Base-by-base conservation (phyloP, 139 green algal genomes). In the Tetratostichococcus sp. region DNA sequence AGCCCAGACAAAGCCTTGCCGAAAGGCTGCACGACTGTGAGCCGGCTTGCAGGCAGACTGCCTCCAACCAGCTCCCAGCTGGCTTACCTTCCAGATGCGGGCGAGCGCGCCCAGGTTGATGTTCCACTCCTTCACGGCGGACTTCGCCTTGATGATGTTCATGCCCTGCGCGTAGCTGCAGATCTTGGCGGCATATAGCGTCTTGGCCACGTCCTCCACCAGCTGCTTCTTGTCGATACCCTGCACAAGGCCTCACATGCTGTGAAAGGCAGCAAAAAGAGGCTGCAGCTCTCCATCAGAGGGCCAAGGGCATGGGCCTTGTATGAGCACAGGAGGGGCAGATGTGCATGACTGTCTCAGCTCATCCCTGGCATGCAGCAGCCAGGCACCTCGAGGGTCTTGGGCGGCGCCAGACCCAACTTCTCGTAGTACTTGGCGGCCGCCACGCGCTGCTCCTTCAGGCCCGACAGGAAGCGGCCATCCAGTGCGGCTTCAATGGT, bases 91-190 rank as follows among this genome's bases (percentile, higher is more conserved):
- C 94, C 94, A 98, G 86, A 97, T 99, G 74, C 94, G 87, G 14
- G 90, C 93, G 33, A 99, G 89, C 30, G 84, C 85, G 21, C 90
- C 95, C 70, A 99, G 85, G 83, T 98, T 85, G 31, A 99, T 78
- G 76, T 83, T 73, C 96, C 96, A 99, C n/a, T 70, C 85, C 84
- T 94, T 87, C 79, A 95, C 94, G 8, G 87, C 74, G 73, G 85
- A 94, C 91, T 99, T 98, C 62, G 94, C 91, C 35, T 90, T 82
- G 84, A 99, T 99, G 82, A 99, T 93, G 87, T 99, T 99, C 89
- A 98, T 95, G 77, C 96, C 96, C 87, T 99, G 92, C 4, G 95
- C 93, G 79, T 99, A 98, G 42, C 76, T 91, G 89, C 89, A 97
- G 80, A 98, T 93, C 89, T 99, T 98, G 80, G 85, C 84, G 35